phyloP scores from a whole-genome alignment of 805 yeast genomes.

The Torulaspora indica region DNA sequence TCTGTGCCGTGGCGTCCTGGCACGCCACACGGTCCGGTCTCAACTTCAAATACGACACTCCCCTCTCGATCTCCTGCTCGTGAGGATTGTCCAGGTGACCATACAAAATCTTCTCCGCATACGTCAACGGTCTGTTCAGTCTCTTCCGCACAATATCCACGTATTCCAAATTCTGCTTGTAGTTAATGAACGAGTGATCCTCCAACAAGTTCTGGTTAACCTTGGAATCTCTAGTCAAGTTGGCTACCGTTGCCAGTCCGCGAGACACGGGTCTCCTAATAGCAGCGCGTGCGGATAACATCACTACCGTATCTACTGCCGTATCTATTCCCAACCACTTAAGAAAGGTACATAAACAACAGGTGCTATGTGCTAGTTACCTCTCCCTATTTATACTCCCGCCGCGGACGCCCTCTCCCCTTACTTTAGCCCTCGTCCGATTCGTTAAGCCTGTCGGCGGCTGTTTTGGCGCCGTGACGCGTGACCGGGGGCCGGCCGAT shows the following conservation, averaged over 20 bases:
- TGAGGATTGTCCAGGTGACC: conserved; percentile 94
- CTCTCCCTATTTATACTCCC: conserved; percentile 1
- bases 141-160: conserved; percentile 79
- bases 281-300: conserved; percentile 36
- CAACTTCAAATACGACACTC: conserved; percentile 84
- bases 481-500: background rate
- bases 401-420: background rate
- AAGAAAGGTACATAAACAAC: background rate
- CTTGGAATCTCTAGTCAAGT: conserved; percentile 59
- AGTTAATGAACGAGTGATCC: conserved; percentile 79
- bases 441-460: conserved; percentile 4
- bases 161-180: conserved; percentile 86
- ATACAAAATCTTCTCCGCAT: conserved; percentile 92
- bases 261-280: conserved; percentile 30
- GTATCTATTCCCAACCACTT: background rate
- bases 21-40: conserved; percentile 98
- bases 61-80: conserved; percentile 78
- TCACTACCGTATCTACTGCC: conserved; percentile 9
- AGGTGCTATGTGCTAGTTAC: background rate
- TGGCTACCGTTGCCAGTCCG: conserved; percentile 41
- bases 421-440: conserved; percentile 4
- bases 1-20: conserved; percentile 99
- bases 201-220: conserved; percentile 79
- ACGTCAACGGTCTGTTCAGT: conserved; percentile 82
- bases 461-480: conserved; percentile 6